Base-by-base conservation (phyloP, 257 asterid species). In the Solanum virginianum region DNA sequence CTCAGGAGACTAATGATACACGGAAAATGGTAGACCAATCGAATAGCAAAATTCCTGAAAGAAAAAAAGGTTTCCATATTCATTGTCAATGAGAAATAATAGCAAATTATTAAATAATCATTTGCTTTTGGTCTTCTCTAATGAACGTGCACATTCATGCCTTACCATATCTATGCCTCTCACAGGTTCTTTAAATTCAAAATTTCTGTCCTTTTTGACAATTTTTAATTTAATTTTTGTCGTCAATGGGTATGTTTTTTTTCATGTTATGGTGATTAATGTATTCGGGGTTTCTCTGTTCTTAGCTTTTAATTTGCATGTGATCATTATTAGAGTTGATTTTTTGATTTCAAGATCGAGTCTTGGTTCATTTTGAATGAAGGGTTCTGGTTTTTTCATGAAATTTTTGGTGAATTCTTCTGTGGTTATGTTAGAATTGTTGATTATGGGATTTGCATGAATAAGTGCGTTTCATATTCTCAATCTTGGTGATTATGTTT, bases 1-100 rank as follows among this genome's bases (percentile, higher is more conserved):
- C 87, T 66, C 81, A 87, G 94, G 89, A 88, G 85, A 86, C 90
- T 87, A 90, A 89, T 84, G 85, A 87, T 83, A 86, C 86, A 84
- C 84, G 90, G 90, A 89, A 89, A 83, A 85, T 88, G 86, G 86
- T 62, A 92, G 88, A 54, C 80, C 84, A 70, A 86, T 65, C 62
- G 32, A 81, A 62, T 68, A 80, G 12, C 32, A 22, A 72, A 66
- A 57, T 66, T 82, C 74, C 80, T 75, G 17, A 26, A 69, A 43
- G 13, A 4, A 53, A 29, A 12, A 32, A 56, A 7, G 26, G 26
- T 56, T 82, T 83, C 84, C 86, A 86, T 57, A 26, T 79, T 53
- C 29, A 79, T 79, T 26, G 26, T 8, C 53, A 53, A 26, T 79
- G 4, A 3, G 41, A 36, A 75, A 51, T 51, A 75, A 77, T 51